Percentiles rank a stretch among this genome's conserved stretches.
These are phyloP conservation scores for Pestalotiopsis sp. DNA, from an alignment of 2,329 filamentous ascomycete genomes.

Conservation along the genomic window DNA sequence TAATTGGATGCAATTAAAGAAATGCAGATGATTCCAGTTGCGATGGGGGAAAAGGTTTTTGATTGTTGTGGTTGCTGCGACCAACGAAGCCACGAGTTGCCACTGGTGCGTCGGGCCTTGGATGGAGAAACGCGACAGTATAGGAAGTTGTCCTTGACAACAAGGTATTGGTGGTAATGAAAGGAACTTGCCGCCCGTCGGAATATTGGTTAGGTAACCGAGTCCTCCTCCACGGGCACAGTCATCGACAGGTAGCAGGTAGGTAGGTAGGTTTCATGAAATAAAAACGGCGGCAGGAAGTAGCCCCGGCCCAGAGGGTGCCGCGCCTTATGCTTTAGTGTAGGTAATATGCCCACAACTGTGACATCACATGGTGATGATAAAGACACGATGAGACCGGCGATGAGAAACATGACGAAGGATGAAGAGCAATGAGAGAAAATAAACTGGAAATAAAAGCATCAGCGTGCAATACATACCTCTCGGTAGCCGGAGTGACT, in stretches of 20 bases:
- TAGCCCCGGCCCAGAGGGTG: not conserved
- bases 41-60: not conserved
- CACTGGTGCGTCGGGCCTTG: not conserved
- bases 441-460: not conserved
- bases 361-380: not conserved
- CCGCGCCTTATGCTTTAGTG: not conserved
- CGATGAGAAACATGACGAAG: not conserved
- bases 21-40: not conserved
- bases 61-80: not conserved
- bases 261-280: not conserved
- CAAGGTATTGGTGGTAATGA: not conserved
- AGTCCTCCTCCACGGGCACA: not conserved
- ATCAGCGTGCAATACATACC: conserved; percentile 5
- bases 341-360: not conserved
- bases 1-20: not conserved
- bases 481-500: conserved; percentile 8
- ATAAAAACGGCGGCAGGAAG: not conserved
- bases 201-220: not conserved
- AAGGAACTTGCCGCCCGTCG: not conserved
- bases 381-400: not conserved
- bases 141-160: not conserved
- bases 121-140: not conserved
- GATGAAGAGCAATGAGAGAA: not conserved
- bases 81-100: not conserved
- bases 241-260: not conserved